Conservation (phyloP, 306 rosid species). For the Gastrolobium bilobum region DNA sequence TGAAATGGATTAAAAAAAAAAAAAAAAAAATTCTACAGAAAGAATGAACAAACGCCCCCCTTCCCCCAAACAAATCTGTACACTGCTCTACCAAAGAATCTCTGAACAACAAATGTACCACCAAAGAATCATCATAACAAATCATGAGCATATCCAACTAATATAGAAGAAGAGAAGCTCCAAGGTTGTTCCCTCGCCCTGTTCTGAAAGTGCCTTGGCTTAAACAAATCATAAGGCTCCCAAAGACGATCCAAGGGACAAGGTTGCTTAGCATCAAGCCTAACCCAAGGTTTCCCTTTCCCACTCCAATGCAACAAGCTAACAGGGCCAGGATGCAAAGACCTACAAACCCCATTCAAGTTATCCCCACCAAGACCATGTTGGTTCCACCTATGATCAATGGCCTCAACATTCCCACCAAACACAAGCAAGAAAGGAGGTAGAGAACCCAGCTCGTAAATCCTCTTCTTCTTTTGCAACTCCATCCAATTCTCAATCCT, state of each 20-base stretch:
- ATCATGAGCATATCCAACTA: conserved; percentile 66
- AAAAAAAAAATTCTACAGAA: conserved; percentile 45
- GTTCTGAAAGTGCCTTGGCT: conserved; percentile 23
- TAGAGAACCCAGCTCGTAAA: conserved; percentile 86
- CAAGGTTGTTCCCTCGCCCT: conserved; percentile 31
- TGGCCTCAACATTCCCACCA: conserved; percentile 84
- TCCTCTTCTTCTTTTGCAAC: conserved; percentile 73
- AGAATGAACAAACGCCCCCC: conserved; percentile 39
- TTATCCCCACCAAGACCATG: conserved; percentile 97
- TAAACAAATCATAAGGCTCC: conserved; percentile 92
- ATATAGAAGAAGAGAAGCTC: conserved; percentile 58
- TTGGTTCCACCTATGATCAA: conserved; percentile 94
- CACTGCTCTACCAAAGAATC: conserved; percentile 64
- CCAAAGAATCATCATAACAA: conserved; percentile 56
- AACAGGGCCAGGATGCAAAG: conserved; percentile 94
- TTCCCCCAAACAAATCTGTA: conserved; percentile 62
- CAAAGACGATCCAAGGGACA: conserved; percentile 84
- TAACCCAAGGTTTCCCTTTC: conserved; percentile 97
- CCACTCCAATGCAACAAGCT: conserved; percentile 97
- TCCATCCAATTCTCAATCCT: conserved; percentile 96
- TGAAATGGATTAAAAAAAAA: neutral
- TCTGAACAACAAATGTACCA: conserved; percentile 50
- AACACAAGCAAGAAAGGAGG: conserved; percentile 86
- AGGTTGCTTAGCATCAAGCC: conserved; percentile 75
- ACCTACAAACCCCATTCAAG: conserved; percentile 80